These are phyloP conservation scores for Mycena indigotica DNA, from an alignment of 768 basidiomycete genomes.

Conservation along the genomic window DNA sequence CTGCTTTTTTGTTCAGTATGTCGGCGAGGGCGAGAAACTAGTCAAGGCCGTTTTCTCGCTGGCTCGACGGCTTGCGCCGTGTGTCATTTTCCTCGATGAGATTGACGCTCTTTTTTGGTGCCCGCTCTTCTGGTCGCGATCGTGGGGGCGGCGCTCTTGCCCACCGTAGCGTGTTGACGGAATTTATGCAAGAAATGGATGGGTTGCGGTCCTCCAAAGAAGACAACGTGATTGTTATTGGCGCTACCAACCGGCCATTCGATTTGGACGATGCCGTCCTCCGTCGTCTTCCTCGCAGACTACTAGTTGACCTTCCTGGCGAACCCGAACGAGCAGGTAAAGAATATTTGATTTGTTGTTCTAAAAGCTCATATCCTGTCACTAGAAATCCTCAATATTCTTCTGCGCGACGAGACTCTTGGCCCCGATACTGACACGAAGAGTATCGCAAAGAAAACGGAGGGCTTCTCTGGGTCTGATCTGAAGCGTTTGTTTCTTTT, in stretches of 20 bases:
- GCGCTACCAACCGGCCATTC: conserved; percentile 91
- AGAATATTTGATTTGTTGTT: conserved; percentile 20
- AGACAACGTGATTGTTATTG: conserved; percentile 85
- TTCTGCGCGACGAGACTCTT: conserved; percentile 79
- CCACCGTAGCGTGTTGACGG: conserved; percentile 85
- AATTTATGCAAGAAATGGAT: conserved; percentile 98
- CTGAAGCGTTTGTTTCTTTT: conserved; percentile 72
- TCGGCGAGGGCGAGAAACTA: conserved; percentile 87
- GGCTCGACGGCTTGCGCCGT: conserved; percentile 83
- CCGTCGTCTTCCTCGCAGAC: conserved; percentile 80
- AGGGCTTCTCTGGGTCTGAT: conserved; percentile 91
- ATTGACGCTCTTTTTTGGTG: conserved; percentile 91
- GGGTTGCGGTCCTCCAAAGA: conserved; percentile 81
- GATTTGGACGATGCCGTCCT: conserved; percentile 92
- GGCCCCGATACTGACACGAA: conserved; percentile 63
- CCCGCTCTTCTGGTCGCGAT: conserved; percentile 74
- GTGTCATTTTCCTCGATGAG: conserved; percentile 93
- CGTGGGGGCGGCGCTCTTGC: conserved; percentile 80
- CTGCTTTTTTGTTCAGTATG: conserved; percentile 55
- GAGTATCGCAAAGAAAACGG: conserved; percentile 68
- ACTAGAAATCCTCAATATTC: conserved; percentile 85
- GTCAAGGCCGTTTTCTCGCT: conserved; percentile 88
- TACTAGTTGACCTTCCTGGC: conserved; percentile 88
- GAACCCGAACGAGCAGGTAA: conserved; percentile 82
- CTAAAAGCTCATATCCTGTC: conserved; percentile 9